Percentiles rank a stretch among this genome's conserved stretches.
Evolutionary conservation across 2,329 filamentous ascomycete species (phyloP).

Genomic region (Penicillium sp.): DNA sequence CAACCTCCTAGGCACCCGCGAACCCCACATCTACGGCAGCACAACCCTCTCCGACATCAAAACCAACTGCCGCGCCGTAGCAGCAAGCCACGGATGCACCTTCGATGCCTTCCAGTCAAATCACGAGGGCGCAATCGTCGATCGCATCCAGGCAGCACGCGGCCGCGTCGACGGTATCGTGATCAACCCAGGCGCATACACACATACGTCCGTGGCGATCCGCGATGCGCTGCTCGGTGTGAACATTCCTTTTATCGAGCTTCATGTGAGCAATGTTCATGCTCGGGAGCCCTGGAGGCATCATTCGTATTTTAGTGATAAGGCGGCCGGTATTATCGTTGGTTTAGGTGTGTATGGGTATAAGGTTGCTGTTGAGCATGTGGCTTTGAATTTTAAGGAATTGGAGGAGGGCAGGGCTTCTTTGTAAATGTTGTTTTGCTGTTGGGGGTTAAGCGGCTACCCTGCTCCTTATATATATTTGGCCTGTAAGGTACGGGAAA

Average conservation of each 20-base stretch:
- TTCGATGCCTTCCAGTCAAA: constrained; percentile 68
- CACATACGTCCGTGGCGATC: constrained; percentile 70
- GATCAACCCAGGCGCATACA: constrained; percentile 72
- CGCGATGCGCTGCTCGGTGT: constrained; percentile 69
- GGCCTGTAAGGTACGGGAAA: not conserved
- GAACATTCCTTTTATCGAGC: constrained; percentile 67
- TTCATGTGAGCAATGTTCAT: constrained; percentile 74
- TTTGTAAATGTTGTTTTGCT: not conserved
- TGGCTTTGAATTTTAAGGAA: constrained; percentile 37
- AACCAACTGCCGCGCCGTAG: constrained; percentile 47
- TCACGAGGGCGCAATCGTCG: constrained; percentile 69
- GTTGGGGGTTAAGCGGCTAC: not conserved
- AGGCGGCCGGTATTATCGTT: constrained; percentile 68
- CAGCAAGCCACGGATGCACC: constrained; percentile 45
- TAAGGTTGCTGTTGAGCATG: constrained; percentile 55
- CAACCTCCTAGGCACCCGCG: constrained; percentile 70
- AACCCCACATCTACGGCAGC: constrained; percentile 68
- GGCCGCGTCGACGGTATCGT: constrained; percentile 56
- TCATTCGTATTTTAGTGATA: constrained; percentile 69
- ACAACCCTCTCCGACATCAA: constrained; percentile 64
- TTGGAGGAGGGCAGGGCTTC: constrained; percentile 19
- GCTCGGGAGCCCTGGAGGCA: constrained; percentile 63
- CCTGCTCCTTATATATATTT: not conserved
- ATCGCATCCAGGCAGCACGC: constrained; percentile 66
- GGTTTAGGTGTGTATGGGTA: constrained; percentile 63